A percentile compares a stretch with the other conserved stretches of the same genome.
phyloP scores from a whole-genome alignment of 140 eudicot genomes.

The Anethum foeniculum region DNA sequence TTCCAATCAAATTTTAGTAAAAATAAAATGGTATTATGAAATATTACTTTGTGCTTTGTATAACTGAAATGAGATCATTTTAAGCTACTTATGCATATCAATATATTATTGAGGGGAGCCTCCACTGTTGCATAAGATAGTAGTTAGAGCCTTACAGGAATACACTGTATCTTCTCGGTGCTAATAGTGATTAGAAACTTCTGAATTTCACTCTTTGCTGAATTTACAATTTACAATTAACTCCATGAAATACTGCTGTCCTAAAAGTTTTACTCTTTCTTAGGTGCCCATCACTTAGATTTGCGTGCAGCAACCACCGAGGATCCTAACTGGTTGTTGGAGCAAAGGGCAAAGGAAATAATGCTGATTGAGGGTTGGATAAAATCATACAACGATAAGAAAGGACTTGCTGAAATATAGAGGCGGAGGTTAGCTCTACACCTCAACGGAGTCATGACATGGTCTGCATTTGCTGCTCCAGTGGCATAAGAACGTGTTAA shows the following conservation, averaged over 20 bases:
- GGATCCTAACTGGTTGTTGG: conserved; percentile 89
- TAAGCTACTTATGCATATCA: background rate
- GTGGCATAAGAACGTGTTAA: background rate
- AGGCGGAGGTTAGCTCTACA: background rate
- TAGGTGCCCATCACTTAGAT: conserved; percentile 97
- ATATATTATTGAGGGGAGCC: background rate
- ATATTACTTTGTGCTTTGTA: background rate
- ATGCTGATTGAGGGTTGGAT: conserved; percentile 63
- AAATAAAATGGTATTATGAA: too few relatives aligned
- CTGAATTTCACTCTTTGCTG: conserved; percentile 2
- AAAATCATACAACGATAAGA: conserved; percentile 27
- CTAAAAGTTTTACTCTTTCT: background rate
- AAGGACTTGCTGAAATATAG: conserved; percentile 13
- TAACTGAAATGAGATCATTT: background rate
- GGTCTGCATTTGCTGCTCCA: background rate
- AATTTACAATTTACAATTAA: background rate
- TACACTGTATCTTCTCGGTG: background rate
- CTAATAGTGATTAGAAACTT: background rate
- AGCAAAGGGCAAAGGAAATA: conserved; percentile 61
- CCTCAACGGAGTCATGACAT: background rate
- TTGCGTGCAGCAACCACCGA: conserved; percentile 56
- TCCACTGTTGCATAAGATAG: background rate
- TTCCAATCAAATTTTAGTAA: too few relatives aligned
- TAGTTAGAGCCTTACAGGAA: background rate
- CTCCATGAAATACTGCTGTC: background rate